These are phyloP conservation scores for Fusarium vanettenii DNA, from an alignment of 2,329 filamentous ascomycete species.

Conservation along the genomic window DNA sequence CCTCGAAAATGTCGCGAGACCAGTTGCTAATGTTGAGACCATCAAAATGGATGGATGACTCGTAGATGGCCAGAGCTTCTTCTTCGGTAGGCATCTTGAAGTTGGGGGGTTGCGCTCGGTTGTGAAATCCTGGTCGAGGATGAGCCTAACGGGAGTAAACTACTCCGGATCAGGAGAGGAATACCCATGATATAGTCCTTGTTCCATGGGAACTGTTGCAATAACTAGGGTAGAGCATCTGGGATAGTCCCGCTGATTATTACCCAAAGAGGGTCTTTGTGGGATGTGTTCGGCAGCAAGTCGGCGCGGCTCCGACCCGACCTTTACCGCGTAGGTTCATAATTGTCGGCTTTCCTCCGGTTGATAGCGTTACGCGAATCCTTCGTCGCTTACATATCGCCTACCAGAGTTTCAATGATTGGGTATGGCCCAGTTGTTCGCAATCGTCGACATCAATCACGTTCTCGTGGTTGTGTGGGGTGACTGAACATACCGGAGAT, in stretches of 20 bases:
- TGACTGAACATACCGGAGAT: not conserved
- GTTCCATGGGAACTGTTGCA: not conserved
- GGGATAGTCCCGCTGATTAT: slow-evolving; percentile 1
- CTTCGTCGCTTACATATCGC: not conserved
- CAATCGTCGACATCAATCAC: slow-evolving; percentile 8
- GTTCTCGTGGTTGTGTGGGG: not conserved
- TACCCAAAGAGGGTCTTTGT: not conserved
- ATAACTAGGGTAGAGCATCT: not conserved
- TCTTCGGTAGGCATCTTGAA: slow-evolving; percentile 49
- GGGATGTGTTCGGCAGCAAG: not conserved
- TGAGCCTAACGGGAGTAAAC: not conserved
- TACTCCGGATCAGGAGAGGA: slow-evolving; percentile 1
- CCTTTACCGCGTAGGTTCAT: not conserved
- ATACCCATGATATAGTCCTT: not conserved
- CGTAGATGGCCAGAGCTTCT: slow-evolving; percentile 51
- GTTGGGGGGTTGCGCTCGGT: not conserved
- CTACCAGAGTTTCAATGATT: not conserved
- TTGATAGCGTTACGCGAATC: not conserved
- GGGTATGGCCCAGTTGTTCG: not conserved
- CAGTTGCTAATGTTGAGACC: slow-evolving; percentile 55
- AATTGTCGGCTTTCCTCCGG: not conserved
- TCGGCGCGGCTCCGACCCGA: slow-evolving; percentile 2
- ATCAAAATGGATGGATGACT: slow-evolving; percentile 53
- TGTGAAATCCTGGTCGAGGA: not conserved
- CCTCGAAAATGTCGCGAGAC: slow-evolving; percentile 52